Evolutionary conservation across 208 protist species (phyloP).

Genomic region (Acanthamoeba divionensis): DNA sequence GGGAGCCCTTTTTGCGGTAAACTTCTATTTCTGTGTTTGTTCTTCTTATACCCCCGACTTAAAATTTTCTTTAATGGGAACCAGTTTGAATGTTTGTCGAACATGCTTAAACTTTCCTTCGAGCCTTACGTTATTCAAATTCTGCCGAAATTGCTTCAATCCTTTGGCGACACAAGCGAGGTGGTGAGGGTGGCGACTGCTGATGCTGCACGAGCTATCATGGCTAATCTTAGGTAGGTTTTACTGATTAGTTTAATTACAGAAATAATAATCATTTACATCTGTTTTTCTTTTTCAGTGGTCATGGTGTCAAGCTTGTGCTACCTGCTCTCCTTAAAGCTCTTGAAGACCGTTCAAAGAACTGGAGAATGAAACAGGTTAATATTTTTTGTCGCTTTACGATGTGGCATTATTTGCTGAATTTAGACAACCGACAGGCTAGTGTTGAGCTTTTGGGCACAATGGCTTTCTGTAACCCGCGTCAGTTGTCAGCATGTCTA

Average conservation of each 20-base stretch:
- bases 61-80: neutral
- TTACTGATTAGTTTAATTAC: neutral
- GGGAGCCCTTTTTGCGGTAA: constrained; percentile 78
- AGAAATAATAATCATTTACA: neutral
- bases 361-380: constrained; percentile 84
- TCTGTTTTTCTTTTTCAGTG: constrained; percentile 52
- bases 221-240: constrained; percentile 56
- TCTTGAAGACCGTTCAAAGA: constrained; percentile 69
- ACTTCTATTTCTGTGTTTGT: neutral
- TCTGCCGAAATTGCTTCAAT: constrained; percentile 76
- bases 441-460: constrained; percentile 80
- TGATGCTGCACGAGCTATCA: constrained; percentile 67
- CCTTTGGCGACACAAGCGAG: constrained; percentile 75
- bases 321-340: constrained; percentile 80
- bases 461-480: constrained; percentile 84
- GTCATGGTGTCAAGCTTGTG: constrained; percentile 87
- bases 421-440: neutral
- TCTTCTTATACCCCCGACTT: neutral
- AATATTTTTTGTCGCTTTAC: neutral
- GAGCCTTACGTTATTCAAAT: constrained; percentile 84
- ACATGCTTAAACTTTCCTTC: constrained; percentile 79
- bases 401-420: neutral
- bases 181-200: constrained; percentile 76
- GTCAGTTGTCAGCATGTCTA: constrained; percentile 71
- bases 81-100: constrained; percentile 78